phyloP scores from a whole-genome alignment of 371 early-diverging fungal genomes.

The Dichotomocladium elegans region DNA sequence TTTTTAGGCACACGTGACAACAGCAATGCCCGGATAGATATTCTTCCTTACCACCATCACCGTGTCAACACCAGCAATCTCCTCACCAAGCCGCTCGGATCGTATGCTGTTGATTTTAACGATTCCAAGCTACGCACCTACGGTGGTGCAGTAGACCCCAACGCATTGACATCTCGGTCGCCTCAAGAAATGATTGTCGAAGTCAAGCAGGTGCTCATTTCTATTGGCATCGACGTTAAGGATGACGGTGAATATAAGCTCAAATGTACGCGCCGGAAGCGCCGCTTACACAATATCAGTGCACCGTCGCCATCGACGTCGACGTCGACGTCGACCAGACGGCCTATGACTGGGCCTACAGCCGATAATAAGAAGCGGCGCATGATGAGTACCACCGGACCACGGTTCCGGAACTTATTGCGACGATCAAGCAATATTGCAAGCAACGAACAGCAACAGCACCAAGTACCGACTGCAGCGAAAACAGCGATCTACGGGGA shows the following conservation, averaged over 20 bases:
- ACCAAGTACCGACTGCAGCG: not conserved
- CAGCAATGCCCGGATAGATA: too few relatives aligned
- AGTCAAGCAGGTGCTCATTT: slow-evolving; percentile 58
- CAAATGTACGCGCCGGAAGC: slow-evolving; percentile 63
- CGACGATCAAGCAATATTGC: slow-evolving; percentile 25
- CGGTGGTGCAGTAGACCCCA: slow-evolving; percentile 77
- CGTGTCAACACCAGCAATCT: not conserved
- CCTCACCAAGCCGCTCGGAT: slow-evolving; percentile 8
- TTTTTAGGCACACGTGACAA: not conserved
- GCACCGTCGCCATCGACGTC: slow-evolving; percentile 4
- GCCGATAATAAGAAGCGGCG: slow-evolving; percentile 17
- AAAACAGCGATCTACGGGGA: slow-evolving; percentile 80
- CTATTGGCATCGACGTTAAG: slow-evolving; percentile 70
- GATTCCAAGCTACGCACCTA: slow-evolving; percentile 68
- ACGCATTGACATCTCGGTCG: slow-evolving; percentile 68
- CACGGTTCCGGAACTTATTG: slow-evolving; percentile 29
- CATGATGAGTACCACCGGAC: slow-evolving; percentile 4
- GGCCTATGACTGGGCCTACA: not conserved
- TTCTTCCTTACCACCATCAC: not conserved
- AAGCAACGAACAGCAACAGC: not conserved
- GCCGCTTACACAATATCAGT: slow-evolving; percentile 7
- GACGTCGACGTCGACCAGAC: too few relatives aligned
- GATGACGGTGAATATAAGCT: slow-evolving; percentile 72
- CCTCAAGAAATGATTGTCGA: slow-evolving; percentile 69
- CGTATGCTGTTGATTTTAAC: slow-evolving; percentile 18